phyloP scores from a whole-genome alignment of 148 eudicot species.

The Nyssa sinensis region DNA sequence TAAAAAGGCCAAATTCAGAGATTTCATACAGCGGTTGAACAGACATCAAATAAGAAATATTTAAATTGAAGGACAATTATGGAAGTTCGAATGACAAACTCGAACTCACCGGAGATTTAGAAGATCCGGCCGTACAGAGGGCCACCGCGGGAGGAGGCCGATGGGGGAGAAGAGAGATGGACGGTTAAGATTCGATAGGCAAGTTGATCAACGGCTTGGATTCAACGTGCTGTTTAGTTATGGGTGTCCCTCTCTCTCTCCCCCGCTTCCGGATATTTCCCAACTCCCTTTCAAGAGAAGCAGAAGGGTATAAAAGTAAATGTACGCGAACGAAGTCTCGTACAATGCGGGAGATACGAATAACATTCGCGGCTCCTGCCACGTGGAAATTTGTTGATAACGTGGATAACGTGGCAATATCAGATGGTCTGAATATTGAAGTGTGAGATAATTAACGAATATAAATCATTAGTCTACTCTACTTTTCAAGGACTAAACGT shows the following conservation, averaged over 20 bases:
- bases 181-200: neutral
- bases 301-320: neutral
- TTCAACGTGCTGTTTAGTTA: neutral
- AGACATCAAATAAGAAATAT: too few species aligned
- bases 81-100: neutral
- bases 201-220: neutral
- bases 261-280: neutral
- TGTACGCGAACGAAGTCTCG: too few species aligned
- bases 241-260: neutral
- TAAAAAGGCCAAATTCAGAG: too few species aligned
- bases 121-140: neutral
- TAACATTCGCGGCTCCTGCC: neutral
- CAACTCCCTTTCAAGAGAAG: neutral
- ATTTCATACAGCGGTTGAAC: too few species aligned
- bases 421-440: too few species aligned
- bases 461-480: too few species aligned
- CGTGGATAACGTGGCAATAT: too few species aligned
- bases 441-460: too few species aligned
- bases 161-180: neutral
- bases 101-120: neutral
- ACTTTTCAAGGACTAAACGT: too few species aligned
- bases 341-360: neutral
- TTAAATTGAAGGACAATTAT: too few species aligned
- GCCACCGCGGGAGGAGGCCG: neutral
- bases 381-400: neutral